phyloP scores from a whole-genome alignment of 169 alveolate species.

The Eimeria praecox region DNA sequence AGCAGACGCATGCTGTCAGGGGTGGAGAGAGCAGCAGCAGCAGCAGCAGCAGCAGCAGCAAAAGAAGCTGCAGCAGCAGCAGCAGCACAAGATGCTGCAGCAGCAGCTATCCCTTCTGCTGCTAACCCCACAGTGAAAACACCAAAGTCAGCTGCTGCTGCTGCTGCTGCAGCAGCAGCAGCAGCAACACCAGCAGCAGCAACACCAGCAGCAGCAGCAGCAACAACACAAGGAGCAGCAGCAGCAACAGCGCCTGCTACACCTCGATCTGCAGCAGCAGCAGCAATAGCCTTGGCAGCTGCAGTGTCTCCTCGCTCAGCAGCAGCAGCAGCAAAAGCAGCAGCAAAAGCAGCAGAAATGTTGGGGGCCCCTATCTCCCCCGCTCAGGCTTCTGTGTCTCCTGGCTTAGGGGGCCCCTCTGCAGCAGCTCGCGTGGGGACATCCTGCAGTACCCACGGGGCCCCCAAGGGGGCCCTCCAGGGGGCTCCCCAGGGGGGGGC shows the following conservation, averaged over 20 bases:
- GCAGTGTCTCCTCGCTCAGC: constrained; percentile 4
- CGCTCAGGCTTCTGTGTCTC: not conserved
- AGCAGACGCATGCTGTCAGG: not conserved
- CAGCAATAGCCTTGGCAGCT: not conserved
- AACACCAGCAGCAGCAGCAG: not conserved
- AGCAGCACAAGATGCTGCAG: not conserved
- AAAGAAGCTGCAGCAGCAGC: not conserved
- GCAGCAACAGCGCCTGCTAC: not conserved
- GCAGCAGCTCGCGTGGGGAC: not conserved
- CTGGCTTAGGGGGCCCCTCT: not conserved
- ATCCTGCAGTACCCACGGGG: too few relatives aligned
- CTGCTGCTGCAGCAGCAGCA: not conserved
- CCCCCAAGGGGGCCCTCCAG: not conserved
- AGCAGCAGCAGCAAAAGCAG: constrained; percentile 20
- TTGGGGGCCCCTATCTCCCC: not conserved
- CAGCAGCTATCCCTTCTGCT: not conserved
- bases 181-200: not conserved
- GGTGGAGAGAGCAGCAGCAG: not conserved
- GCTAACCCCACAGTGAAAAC: not conserved
- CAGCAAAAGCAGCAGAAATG: not conserved
- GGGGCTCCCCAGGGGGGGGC: not conserved
- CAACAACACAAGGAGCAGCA: not conserved
- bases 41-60: constrained; percentile 5
- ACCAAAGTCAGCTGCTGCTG: not conserved
- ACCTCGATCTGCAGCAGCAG: not conserved